A percentile compares a stretch with the other conserved stretches of the same genome.
Evolutionary conservation across 192 early-diverging fungal species (phyloP).

Genomic region (Rhizoclosmatium sp.): DNA sequence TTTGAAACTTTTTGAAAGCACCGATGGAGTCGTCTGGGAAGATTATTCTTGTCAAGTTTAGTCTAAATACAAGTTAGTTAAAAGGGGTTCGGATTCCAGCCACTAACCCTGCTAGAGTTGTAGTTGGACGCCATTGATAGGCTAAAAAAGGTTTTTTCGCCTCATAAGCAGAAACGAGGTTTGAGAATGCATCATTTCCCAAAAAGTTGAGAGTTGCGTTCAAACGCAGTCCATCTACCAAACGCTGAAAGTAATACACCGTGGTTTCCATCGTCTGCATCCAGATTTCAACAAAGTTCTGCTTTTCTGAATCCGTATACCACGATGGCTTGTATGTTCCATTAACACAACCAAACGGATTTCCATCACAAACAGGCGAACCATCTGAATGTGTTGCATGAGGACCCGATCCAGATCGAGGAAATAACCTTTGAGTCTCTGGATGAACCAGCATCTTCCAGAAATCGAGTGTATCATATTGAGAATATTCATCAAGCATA

Average conservation of each 20-base stretch:
- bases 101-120: neutral
- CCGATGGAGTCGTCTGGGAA: conserved; percentile 15
- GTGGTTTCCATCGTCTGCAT: neutral
- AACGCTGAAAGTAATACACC: neutral
- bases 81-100: too few relatives aligned
- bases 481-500: conserved; percentile 19
- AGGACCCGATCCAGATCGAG: neutral
- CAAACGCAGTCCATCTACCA: conserved; percentile 6
- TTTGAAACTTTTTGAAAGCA: conserved; percentile 5
- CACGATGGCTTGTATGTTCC: conserved; percentile 10
- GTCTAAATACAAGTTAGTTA: neutral
- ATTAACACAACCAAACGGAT: conserved; percentile 11
- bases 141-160: neutral
- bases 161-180: neutral
- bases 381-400: neutral
- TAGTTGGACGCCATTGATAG: neutral
- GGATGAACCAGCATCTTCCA: conserved; percentile 32
- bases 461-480: conserved; percentile 25
- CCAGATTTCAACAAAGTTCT: conserved; percentile 14
- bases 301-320: neutral
- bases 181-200: neutral
- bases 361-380: conserved; percentile 1
- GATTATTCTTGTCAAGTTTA: conserved; percentile 3
- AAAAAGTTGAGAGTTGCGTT: conserved; percentile 16
- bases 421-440: conserved; percentile 13